Evolutionary conservation across 106 monocot species (phyloP).

Genomic region (Platanthera guangdongensis): DNA sequence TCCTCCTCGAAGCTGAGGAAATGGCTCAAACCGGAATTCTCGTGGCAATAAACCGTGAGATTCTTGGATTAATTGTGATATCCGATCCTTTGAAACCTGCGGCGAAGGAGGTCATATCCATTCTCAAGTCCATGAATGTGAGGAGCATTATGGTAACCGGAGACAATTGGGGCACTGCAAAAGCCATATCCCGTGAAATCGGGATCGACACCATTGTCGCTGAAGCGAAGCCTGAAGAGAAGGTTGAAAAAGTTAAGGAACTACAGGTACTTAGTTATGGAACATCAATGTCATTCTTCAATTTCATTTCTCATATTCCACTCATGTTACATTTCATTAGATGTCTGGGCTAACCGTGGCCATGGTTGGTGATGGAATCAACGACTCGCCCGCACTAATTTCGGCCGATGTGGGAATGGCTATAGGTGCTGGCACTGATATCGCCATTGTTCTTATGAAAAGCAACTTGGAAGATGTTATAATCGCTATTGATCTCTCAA

Average conservation of each 20-base stretch:
- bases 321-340: conserved; percentile 22
- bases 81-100: conserved; percentile 76
- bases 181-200: conserved; percentile 66
- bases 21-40: conserved; percentile 66
- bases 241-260: conserved; percentile 66
- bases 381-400: conserved; percentile 84
- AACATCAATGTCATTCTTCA: neutral
- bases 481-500: conserved; percentile 80
- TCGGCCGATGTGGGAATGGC: conserved; percentile 91
- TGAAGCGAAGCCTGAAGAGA: conserved; percentile 70
- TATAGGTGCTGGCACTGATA: conserved; percentile 86
- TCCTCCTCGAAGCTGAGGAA: conserved; percentile 57
- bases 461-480: conserved; percentile 94
- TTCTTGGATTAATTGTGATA: conserved; percentile 66
- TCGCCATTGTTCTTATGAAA: conserved; percentile 95
- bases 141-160: conserved; percentile 90
- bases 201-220: conserved; percentile 68
- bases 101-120: conserved; percentile 74
- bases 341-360: conserved; percentile 74
- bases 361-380: conserved; percentile 96
- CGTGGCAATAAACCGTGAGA: conserved; percentile 56
- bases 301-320: neutral
- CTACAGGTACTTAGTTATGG: neutral
- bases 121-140: conserved; percentile 81
- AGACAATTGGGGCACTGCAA: conserved; percentile 96